Evolutionary conservation across 2,329 filamentous ascomycete species (phyloP).

Genomic region (Fonsecaea monophora): DNA sequence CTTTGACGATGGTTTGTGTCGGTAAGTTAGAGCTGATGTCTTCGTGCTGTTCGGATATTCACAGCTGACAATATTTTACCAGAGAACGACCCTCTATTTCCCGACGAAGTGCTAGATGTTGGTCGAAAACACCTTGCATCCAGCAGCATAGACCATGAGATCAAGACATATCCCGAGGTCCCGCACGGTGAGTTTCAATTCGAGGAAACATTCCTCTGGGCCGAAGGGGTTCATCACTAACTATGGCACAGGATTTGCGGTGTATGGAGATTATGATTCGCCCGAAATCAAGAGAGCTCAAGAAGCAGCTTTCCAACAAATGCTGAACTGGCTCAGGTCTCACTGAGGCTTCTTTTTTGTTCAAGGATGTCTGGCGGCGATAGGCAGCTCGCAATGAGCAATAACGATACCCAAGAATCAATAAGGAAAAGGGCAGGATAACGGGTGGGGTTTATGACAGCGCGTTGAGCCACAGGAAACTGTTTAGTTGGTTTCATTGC

Average conservation of each 20-base stretch:
- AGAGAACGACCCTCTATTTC: conserved; percentile 42
- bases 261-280: conserved; percentile 41
- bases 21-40: conserved; percentile 24
- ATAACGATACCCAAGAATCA: conserved; percentile 3
- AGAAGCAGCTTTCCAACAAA: conserved; percentile 38
- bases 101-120: conserved; percentile 40
- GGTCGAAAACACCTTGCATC: conserved; percentile 38
- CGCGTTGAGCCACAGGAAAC: not conserved
- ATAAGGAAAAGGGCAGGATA: not conserved
- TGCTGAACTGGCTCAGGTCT: conserved; percentile 38
- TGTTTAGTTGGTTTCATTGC: conserved; percentile 4
- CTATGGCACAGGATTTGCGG: conserved; percentile 37
- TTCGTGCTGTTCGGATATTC: not conserved
- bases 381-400: not conserved
- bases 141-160: conserved; percentile 38
- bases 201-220: too few relatives aligned
- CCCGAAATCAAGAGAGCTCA: conserved; percentile 38
- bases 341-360: conserved; percentile 22
- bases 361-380: not conserved
- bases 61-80: conserved; percentile 4
- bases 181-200: conserved; percentile 37
- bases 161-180: conserved; percentile 39
- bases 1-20: conserved; percentile 38
- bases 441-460: not conserved
- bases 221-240: not conserved